A percentile compares a stretch with the other conserved stretches of the same genome.
Evolutionary conservation across 768 basidiomycete species (phyloP).

Genomic region (Lactarius vividus): DNA sequence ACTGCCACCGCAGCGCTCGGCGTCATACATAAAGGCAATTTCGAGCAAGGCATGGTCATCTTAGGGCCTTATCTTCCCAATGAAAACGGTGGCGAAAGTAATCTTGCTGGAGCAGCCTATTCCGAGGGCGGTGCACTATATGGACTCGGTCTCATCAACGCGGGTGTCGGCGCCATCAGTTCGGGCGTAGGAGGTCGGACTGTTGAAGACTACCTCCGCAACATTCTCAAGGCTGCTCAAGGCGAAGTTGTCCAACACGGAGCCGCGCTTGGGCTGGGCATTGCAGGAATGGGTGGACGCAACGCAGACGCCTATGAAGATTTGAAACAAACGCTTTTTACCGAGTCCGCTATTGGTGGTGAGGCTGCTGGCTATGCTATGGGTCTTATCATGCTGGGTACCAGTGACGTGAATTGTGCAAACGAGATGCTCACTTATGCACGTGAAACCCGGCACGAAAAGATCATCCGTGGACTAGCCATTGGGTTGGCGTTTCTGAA

Average conservation of each 20-base stretch:
- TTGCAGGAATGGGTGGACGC: constrained; percentile 91
- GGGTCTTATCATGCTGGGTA: constrained; percentile 98
- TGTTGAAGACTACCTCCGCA: constrained; percentile 74
- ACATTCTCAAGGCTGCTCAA: constrained; percentile 69
- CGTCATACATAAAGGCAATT: constrained; percentile 96
- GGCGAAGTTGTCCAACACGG: constrained; percentile 95
- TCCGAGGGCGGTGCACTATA: constrained; percentile 97
- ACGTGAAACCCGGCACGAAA: constrained; percentile 97
- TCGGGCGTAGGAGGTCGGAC: constrained; percentile 45
- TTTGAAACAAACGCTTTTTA: constrained; percentile 84
- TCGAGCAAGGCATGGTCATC: constrained; percentile 88
- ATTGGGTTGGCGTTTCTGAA: constrained; percentile 90
- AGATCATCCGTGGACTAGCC: constrained; percentile 95
- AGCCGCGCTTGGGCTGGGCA: constrained; percentile 93
- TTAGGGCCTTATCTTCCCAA: constrained; percentile 92
- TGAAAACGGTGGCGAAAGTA: constrained; percentile 66
- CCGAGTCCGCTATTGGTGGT: constrained; percentile 92
- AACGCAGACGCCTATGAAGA: constrained; percentile 90
- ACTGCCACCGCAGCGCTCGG: constrained; percentile 96
- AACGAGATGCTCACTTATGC: constrained; percentile 97
- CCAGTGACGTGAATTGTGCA: constrained; percentile 70
- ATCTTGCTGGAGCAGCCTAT: constrained; percentile 75
- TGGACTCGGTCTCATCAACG: constrained; percentile 92
- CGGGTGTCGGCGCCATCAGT: constrained; percentile 62
- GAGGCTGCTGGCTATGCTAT: constrained; percentile 97